These are phyloP conservation scores for Aspergillus ruber DNA, from an alignment of 2,329 filamentous ascomycete species.

Conservation along the genomic window DNA sequence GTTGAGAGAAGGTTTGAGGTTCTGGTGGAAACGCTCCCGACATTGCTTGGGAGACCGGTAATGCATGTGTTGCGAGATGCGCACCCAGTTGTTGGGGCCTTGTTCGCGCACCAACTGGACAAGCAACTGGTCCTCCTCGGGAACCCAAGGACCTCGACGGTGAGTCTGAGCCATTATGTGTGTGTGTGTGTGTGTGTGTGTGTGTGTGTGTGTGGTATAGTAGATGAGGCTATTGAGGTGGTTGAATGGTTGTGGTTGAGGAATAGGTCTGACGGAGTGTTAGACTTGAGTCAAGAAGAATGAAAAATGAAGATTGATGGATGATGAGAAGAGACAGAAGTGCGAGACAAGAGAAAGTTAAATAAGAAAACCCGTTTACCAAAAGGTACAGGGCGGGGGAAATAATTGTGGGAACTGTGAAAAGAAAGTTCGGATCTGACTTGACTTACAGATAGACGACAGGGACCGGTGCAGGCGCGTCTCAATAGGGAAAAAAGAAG, in stretches of 20 bases:
- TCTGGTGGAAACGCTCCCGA: constrained; percentile 88
- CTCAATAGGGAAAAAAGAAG: neutral
- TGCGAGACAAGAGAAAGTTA: neutral
- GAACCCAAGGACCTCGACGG: constrained; percentile 77
- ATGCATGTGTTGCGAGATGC: constrained; percentile 68
- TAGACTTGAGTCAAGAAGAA: constrained; percentile 1
- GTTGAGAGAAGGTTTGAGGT: constrained; percentile 70
- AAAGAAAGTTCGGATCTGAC: constrained; percentile 1
- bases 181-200: neutral
- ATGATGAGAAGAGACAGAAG: neutral
- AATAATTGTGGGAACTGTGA: neutral
- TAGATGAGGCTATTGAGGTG: neutral
- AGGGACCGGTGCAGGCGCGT: neutral
- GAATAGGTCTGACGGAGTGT: neutral
- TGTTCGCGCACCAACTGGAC: constrained; percentile 64
- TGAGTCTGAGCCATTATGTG: constrained; percentile 45
- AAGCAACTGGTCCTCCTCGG: constrained; percentile 65
- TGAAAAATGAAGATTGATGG: neutral
- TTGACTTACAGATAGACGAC: neutral
- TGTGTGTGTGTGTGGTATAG: neutral
- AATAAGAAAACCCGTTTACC: neutral
- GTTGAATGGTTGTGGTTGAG: neutral
- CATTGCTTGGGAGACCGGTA: constrained; percentile 89
- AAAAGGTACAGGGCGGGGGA: neutral
- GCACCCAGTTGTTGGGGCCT: constrained; percentile 83